Percentiles rank a stretch among this genome's conserved stretches.
These are phyloP conservation scores for Sugiyamaella paludigena DNA, from an alignment of 1,139 yeast genomes.

Conservation along the genomic window DNA sequence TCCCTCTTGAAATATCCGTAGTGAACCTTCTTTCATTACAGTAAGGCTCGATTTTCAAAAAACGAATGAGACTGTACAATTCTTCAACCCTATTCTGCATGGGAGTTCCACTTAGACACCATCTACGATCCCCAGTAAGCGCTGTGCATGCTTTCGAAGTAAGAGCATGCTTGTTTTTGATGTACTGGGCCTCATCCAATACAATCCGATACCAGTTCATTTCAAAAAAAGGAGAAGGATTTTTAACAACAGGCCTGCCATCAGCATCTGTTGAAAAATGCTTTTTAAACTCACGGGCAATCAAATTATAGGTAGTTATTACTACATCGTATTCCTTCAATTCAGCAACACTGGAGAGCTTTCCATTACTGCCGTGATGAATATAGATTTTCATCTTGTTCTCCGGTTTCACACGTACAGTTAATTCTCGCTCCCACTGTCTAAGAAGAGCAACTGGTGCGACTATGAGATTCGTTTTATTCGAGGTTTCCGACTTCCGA, in stretches of 20 bases:
- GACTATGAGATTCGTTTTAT: constrained; percentile 62
- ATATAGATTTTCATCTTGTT: constrained; percentile 51
- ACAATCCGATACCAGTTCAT: constrained; percentile 64
- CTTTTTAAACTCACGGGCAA: constrained; percentile 46
- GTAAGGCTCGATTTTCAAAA: constrained; percentile 58
- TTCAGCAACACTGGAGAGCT: constrained; percentile 44
- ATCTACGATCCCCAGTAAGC: constrained; percentile 53
- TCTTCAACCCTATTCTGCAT: constrained; percentile 86
- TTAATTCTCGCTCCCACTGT: constrained; percentile 71
- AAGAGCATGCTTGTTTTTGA: constrained; percentile 70
- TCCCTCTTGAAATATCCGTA: constrained; percentile 56
- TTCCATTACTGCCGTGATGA: constrained; percentile 55
- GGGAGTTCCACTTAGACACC: constrained; percentile 94
- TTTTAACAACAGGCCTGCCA: constrained; percentile 24
- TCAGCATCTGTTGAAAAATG: constrained; percentile 33
- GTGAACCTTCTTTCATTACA: constrained; percentile 53
- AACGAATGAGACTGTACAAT: constrained; percentile 70
- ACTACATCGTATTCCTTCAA: constrained; percentile 65
- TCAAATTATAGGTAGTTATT: constrained; percentile 73
- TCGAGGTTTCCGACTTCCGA: constrained; percentile 71
- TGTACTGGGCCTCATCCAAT: constrained; percentile 88
- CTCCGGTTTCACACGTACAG: constrained; percentile 51
- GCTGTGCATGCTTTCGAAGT: constrained; percentile 66
- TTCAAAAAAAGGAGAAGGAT: constrained; percentile 62
- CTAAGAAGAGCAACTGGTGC: constrained; percentile 66